Base-by-base conservation (phyloP, 2,329 filamentous ascomycete genomes). In the Penicillium digitatum region DNA sequence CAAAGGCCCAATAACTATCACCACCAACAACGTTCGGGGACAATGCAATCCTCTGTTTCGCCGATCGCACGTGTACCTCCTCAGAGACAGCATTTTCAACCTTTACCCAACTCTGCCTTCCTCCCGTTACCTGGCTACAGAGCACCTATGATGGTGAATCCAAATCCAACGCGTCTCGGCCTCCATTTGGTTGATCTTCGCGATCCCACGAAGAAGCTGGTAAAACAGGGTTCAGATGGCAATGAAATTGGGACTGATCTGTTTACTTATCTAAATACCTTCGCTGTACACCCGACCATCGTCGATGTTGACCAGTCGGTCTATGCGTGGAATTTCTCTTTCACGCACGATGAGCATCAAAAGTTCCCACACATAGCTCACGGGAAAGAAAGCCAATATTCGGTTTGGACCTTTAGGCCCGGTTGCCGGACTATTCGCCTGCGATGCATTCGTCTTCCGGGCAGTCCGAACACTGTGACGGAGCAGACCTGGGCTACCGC, bases 351-450 rank as follows among this genome's bases (percentile, higher is more conserved):
- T 5, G 61, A 68, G n/a, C 54, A 67, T 24, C 42, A 62, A 57
- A 74, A 27, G 57, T 58, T 80, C 70, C 72, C 71, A 9, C 59
- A 49, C 38, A 43, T 62, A 18, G 37, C 58, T 4, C 26, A 49
- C 8, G 37, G 27, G 5, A 54, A 44, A 8, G 45, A 50, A 12
- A 57, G 74, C 3, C 59, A 69, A 39, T 67, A 69, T 6, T 46
- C 56, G 22, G 63, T 52, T 39, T 73, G 69, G 52, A 59, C 46
- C 26, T 77, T 74, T 64, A 74, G 70, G 18, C 75, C 83, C 55
- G 82, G 82, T 5, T 84, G 82, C 47, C 71, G 82, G 5, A 80
- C 84, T 34, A 86, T 87, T 66, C 87, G 90, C 16, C 65, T 95
- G 22, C 86, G 89, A 10, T 87, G 88, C 66, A 82, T 87, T 63